A percentile compares a stretch with the other conserved stretches of the same genome.
Evolutionary conservation across 345 rosid genomes (phyloP).

Genomic region (Jatropha curcas): DNA sequence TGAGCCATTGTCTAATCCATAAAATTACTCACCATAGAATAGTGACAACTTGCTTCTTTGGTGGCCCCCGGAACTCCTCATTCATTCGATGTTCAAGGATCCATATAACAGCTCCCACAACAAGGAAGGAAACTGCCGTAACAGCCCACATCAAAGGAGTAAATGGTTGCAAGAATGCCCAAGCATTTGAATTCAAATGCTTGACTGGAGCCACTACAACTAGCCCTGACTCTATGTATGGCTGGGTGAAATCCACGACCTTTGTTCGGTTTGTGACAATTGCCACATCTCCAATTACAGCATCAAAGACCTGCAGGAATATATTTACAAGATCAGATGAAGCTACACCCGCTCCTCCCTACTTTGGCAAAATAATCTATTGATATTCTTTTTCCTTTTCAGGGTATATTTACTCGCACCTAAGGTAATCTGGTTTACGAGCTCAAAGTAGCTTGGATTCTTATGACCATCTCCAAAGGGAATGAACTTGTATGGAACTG

Average conservation of each 20-base stretch:
- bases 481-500: slow-evolving; percentile 72
- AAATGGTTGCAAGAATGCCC: slow-evolving; percentile 84
- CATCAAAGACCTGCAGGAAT: slow-evolving; percentile 71
- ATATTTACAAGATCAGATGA: slow-evolving; percentile 14
- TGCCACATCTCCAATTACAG: slow-evolving; percentile 77
- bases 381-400: neutral
- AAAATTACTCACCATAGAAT: slow-evolving; percentile 60
- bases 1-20: neutral
- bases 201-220: slow-evolving; percentile 86
- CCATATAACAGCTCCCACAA: slow-evolving; percentile 82
- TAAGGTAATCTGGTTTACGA: slow-evolving; percentile 52
- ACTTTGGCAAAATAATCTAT: neutral
- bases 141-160: slow-evolving; percentile 82
- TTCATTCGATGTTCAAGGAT: slow-evolving; percentile 87
- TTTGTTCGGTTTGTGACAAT: slow-evolving; percentile 64
- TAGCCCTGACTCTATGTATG: slow-evolving; percentile 82
- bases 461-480: slow-evolving; percentile 76
- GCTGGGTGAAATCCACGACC: slow-evolving; percentile 83
- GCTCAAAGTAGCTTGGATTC: slow-evolving; percentile 71
- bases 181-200: slow-evolving; percentile 60
- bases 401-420: slow-evolving; percentile 57
- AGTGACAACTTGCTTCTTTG: slow-evolving; percentile 67
- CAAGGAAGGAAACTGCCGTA: slow-evolving; percentile 66
- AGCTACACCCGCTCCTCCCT: neutral
- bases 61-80: slow-evolving; percentile 87